These are phyloP conservation scores for Cordia subcordata DNA, from an alignment of 257 asterid species.

Conservation along the genomic window DNA sequence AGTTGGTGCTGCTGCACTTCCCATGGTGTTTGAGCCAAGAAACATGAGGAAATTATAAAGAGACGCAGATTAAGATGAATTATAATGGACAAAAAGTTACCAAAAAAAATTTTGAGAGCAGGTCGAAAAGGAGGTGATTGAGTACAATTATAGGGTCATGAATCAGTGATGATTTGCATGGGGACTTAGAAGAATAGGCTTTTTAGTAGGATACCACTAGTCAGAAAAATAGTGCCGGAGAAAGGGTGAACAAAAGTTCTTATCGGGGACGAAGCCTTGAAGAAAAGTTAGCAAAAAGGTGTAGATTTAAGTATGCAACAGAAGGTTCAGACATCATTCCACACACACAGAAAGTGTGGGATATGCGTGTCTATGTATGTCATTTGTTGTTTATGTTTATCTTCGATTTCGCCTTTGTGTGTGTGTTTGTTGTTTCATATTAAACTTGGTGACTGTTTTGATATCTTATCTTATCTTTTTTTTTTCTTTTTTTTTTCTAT, in stretches of 20 bases:
- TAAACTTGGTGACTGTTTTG: too few species aligned
- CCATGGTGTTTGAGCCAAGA: constrained; percentile 29
- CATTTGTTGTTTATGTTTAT: too few species aligned
- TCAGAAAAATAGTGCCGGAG: constrained; percentile 18
- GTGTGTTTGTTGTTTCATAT: too few species aligned
- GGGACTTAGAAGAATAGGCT: constrained; percentile 4
- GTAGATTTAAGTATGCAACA: constrained; percentile 12
- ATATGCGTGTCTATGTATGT: too few species aligned
- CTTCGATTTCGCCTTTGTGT: too few species aligned
- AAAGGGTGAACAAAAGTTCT: constrained; percentile 1
- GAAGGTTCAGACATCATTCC: constrained; percentile 13
- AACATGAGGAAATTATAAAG: constrained; percentile 16
- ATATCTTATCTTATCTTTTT: background rate
- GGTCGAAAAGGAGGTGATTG: background rate
- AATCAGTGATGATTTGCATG: constrained; percentile 61
- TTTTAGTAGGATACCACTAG: background rate
- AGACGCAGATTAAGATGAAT: constrained; percentile 8
- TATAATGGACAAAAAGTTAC: too few species aligned
- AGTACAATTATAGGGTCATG: constrained; percentile 39
- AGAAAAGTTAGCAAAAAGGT: constrained; percentile 20
- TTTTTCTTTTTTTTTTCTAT: too few species aligned
- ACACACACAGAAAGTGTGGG: constrained; percentile 2
- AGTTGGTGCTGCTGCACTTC: constrained; percentile 9
- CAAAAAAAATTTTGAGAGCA: too few species aligned
- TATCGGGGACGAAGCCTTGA: constrained; percentile 16